These are phyloP conservation scores for Cicer chorassanicum DNA, from an alignment of 306 rosid species.

Conservation along the genomic window DNA sequence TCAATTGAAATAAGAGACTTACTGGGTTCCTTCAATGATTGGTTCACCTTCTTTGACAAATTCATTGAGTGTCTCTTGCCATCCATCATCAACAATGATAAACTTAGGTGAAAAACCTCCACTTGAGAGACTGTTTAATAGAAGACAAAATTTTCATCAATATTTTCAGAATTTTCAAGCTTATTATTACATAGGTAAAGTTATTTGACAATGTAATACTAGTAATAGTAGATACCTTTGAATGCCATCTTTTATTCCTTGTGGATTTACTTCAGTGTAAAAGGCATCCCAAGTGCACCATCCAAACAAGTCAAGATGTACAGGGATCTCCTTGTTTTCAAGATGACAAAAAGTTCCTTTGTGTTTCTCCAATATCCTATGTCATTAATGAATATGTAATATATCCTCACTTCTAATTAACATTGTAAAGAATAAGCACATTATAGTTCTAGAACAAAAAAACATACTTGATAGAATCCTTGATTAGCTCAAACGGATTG, in stretches of 20 bases:
- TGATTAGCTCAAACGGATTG: constrained; percentile 67
- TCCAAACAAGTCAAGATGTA: constrained; percentile 77
- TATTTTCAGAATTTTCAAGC: constrained; percentile 3
- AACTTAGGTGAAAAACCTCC: constrained; percentile 72
- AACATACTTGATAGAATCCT: constrained; percentile 64
- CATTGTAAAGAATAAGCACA: not conserved
- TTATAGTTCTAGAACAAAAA: constrained; percentile 5
- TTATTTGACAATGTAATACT: constrained; percentile 4
- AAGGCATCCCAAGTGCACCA: constrained; percentile 95
- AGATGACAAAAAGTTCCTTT: constrained; percentile 62
- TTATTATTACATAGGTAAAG: not conserved
- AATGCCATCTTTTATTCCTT: constrained; percentile 71
- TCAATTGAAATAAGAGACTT: constrained; percentile 41
- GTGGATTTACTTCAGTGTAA: constrained; percentile 61
- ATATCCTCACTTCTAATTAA: not conserved
- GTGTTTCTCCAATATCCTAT: constrained; percentile 70
- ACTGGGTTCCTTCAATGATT: constrained; percentile 61
- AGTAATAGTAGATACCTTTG: constrained; percentile 47
- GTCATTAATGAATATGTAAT: constrained; percentile 13
- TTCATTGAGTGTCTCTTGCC: constrained; percentile 64
- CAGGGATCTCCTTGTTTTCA: constrained; percentile 67
- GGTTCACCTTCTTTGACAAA: constrained; percentile 64
- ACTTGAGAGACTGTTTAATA: constrained; percentile 51
- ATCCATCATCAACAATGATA: constrained; percentile 78
- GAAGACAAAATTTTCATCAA: not conserved